These are phyloP conservation scores for Boletus vinaceobasis DNA, from an alignment of 768 basidiomycete species.

Conservation along the genomic window DNA sequence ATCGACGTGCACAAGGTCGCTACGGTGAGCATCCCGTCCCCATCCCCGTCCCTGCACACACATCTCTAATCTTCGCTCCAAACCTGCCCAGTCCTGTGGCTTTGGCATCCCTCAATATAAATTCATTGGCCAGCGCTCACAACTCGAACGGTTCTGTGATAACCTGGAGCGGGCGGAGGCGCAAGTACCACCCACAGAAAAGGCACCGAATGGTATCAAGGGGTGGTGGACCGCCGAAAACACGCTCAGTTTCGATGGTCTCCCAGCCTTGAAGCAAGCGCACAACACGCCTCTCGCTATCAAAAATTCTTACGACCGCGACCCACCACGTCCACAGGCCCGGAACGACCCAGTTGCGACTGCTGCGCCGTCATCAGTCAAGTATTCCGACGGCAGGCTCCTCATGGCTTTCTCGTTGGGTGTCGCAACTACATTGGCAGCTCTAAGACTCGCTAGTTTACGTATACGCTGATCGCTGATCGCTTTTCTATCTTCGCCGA, in stretches of 20 bases:
- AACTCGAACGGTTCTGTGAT: constrained; percentile 44
- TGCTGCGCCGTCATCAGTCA: background rate
- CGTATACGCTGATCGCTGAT: background rate
- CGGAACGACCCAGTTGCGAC: background rate
- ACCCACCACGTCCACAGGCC: constrained; percentile 4
- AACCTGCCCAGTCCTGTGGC: constrained; percentile 57
- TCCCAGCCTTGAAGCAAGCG: constrained; percentile 44
- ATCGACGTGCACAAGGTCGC: constrained; percentile 61
- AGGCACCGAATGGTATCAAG: constrained; percentile 44
- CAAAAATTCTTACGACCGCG: constrained; percentile 22
- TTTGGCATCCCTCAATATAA: constrained; percentile 60
- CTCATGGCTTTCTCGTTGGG: constrained; percentile 32
- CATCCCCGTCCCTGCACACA: background rate
- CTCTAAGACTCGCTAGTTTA: constrained; percentile 9
- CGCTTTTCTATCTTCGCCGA: background rate
- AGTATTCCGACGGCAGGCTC: constrained; percentile 6
- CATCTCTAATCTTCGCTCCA: background rate
- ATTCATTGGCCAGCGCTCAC: constrained; percentile 53
- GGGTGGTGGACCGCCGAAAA: constrained; percentile 56
- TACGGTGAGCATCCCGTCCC: constrained; percentile 31
- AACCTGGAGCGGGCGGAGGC: constrained; percentile 44
- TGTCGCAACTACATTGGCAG: constrained; percentile 16
- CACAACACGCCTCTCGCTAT: constrained; percentile 13
- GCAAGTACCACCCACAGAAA: constrained; percentile 11
- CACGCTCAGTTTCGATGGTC: constrained; percentile 50